Conservation (phyloP, 2,329 filamentous ascomycete species). For the Diplodia mutila region DNA sequence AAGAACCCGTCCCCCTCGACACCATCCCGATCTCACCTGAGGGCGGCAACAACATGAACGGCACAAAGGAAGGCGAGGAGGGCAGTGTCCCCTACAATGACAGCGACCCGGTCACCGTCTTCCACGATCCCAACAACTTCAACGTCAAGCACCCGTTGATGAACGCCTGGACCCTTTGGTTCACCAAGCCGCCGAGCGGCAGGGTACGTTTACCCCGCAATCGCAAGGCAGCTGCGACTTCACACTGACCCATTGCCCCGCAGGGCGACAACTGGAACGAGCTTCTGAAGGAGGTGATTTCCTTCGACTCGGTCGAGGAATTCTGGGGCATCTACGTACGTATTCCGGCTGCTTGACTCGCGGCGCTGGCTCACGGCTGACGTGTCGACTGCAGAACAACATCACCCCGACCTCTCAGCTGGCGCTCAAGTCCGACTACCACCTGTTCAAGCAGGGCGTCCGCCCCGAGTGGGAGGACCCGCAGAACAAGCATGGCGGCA, state of each 20-base stretch:
- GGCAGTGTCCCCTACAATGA: conserved; percentile 47
- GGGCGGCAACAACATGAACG: conserved; percentile 49
- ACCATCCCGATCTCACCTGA: conserved; percentile 60
- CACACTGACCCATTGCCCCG: conserved; percentile 25
- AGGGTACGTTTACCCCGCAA: conserved; percentile 64
- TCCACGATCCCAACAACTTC: conserved; percentile 98
- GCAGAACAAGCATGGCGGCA: conserved; percentile 98
- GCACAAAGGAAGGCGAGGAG: conserved; percentile 44
- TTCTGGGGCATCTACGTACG: conserved; percentile 99
- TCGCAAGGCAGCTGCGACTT: neutral
- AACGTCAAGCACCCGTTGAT: conserved; percentile 98
- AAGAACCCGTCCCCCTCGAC: conserved; percentile 57
- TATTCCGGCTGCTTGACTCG: conserved; percentile 31
- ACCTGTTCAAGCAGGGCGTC: conserved; percentile 97
- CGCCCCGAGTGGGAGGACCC: conserved; percentile 98
- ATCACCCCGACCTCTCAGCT: conserved; percentile 95
- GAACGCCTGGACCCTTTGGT: conserved; percentile 99
- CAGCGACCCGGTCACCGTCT: conserved; percentile 81
- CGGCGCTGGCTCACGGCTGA: conserved; percentile 5
- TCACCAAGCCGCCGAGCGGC: conserved; percentile 95
- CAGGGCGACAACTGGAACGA: conserved; percentile 99
- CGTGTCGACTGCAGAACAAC: conserved; percentile 75
- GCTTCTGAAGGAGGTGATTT: conserved; percentile 96
- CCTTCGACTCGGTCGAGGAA: conserved; percentile 97
- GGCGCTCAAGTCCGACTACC: conserved; percentile 97